Evolutionary conservation across 2,329 filamentous ascomycete genomes (phyloP).

Genomic region (Sporothrix inflata): DNA sequence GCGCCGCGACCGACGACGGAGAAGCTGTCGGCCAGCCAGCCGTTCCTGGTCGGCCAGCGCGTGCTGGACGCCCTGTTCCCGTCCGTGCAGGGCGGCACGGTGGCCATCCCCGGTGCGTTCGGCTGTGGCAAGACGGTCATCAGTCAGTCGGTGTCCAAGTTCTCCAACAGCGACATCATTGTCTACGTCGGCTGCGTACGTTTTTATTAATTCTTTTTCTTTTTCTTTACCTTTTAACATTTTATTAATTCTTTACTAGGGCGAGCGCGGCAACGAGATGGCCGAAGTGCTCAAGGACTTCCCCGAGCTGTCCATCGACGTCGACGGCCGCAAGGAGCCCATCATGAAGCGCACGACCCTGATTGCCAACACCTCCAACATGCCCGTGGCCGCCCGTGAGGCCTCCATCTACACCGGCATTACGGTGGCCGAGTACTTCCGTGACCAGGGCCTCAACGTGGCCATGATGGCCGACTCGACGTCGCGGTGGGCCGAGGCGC

Average conservation of each 20-base stretch:
- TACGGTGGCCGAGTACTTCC: constrained; percentile 93
- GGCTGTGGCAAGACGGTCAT: constrained; percentile 99
- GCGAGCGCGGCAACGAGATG: constrained; percentile 98
- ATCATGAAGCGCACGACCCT: constrained; percentile 99
- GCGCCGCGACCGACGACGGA: constrained; percentile 90
- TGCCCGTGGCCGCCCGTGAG: constrained; percentile 97
- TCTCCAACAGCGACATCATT: constrained; percentile 99
- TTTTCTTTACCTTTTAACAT: too few species aligned
- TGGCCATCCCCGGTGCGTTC: constrained; percentile 97
- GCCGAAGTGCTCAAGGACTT: constrained; percentile 99
- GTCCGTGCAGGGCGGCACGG: constrained; percentile 93
- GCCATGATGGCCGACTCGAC: constrained; percentile 99
- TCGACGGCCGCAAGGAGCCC: constrained; percentile 92
- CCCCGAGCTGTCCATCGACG: constrained; percentile 92
- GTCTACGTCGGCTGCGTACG: constrained; percentile 85
- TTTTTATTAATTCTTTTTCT: too few species aligned
- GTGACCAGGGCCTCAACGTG: constrained; percentile 94
- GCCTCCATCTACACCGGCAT: constrained; percentile 98
- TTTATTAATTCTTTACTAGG: too few species aligned
- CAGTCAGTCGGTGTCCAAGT: constrained; percentile 97
- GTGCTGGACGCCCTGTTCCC: constrained; percentile 96
- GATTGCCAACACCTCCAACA: constrained; percentile 99
- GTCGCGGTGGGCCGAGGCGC: constrained; percentile 96
- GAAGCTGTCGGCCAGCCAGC: constrained; percentile 84
- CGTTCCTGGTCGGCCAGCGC: constrained; percentile 95